Evolutionary conservation across 2,329 filamentous ascomycete species (phyloP), one percentile per base, ranked within the genome.

Genomic region (Basipetospora chlamydospora): DNA sequence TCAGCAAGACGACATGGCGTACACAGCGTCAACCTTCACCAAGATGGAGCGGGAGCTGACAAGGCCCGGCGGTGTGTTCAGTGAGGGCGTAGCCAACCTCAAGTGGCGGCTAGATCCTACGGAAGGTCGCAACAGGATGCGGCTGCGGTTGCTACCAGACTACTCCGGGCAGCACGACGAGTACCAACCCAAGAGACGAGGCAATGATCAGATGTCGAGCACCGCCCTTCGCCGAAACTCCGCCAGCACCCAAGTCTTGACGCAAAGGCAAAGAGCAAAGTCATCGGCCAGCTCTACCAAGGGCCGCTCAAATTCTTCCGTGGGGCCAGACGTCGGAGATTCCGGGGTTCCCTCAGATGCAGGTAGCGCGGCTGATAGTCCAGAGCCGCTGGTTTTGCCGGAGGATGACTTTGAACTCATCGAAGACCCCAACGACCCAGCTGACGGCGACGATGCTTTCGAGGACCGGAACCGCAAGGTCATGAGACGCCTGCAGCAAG

Each of bases 381-480:
- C 46, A 20, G 45, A 49, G 20, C 41, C 54, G 32, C 42, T 49
- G 9, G 54, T 48, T 39, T 56, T 64, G 8, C 61, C 77, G 0
- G 90, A 95, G 39, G 90, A 96, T 31, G 92, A 92, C 45, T 98
- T 94, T 50, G 90, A 98, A 57, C 74, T 98, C 45, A 80, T 98
- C 6, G 87, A 96, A 41, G 88, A 95, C 42, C 87, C 88, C 0
- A 86, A 86, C 48, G 81, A 88, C 39, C 75, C 80, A 28, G 73
- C 83, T 18, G 85, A 90, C 31, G 66, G 59, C 1, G 73, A 77
- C 11, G 75, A 80, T 45, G 79, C 31, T 7, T 92, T 92, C 43
- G 92, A 98, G 56, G 92, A 98, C 56, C 96, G 95, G 62, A 96
- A 98, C 50, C 74, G 92, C 30, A 95, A 95, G 56, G 88, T 98